Evolutionary conservation across 192 early-diverging fungal genomes (phyloP).

Genomic region (Coemansia nantahalensis): DNA sequence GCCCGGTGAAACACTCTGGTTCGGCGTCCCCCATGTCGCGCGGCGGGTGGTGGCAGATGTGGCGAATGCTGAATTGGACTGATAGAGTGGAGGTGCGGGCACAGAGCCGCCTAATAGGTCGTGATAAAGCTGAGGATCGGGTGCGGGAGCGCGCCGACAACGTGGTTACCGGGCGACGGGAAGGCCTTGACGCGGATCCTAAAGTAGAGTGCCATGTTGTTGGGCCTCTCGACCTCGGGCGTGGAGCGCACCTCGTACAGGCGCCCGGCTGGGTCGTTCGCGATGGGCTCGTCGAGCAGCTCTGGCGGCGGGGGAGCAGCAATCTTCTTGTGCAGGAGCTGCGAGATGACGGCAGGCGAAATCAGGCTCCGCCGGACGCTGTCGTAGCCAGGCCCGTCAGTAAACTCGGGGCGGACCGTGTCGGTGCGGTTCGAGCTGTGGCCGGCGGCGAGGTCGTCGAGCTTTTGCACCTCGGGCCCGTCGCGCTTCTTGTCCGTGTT

Average conservation of each 20-base stretch:
- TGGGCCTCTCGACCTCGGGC: conserved; percentile 22
- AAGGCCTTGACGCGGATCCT: conserved; percentile 39
- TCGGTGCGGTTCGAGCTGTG: conserved; percentile 31
- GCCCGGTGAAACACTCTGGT: too few species aligned
- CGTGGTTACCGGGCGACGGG: conserved; percentile 16
- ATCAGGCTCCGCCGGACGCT: conserved; percentile 40
- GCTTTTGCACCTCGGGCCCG: conserved; percentile 24
- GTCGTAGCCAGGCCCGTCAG: conserved; percentile 24
- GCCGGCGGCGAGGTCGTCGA: conserved; percentile 42
- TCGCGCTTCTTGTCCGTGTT: conserved; percentile 22
- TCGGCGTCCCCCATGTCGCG: too few species aligned
- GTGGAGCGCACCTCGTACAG: conserved; percentile 44
- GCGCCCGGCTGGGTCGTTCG: conserved; percentile 43
- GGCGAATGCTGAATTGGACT: too few species aligned
- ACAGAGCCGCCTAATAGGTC: conserved; percentile 30
- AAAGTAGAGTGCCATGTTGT: conserved; percentile 43
- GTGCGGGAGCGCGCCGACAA: conserved; percentile 30
- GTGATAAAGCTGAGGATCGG: conserved; percentile 48
- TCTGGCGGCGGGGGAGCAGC: conserved; percentile 26
- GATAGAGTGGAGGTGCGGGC: too few species aligned
- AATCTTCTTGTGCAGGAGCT: conserved; percentile 35
- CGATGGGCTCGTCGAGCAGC: conserved; percentile 44
- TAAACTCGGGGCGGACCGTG: conserved; percentile 15
- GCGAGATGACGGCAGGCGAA: conserved; percentile 30
- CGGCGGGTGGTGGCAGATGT: too few species aligned